Conservation (phyloP, 176 grass and related monocot species). For the Thinopyrum elongatum region DNA sequence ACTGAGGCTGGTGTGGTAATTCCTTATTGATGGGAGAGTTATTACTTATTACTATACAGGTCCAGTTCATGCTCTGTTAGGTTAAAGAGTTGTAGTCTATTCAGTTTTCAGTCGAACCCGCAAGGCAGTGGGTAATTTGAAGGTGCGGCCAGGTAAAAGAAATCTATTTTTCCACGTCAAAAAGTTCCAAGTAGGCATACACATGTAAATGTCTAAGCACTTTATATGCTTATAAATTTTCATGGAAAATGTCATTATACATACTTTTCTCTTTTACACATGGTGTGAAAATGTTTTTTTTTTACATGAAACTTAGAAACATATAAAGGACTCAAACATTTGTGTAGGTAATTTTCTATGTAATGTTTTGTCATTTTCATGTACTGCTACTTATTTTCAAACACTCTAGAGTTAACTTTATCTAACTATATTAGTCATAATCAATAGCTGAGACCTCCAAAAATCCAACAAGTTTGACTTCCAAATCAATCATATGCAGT, state of each 20-base stretch:
- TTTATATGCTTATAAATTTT: neutral
- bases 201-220: neutral
- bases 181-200: neutral
- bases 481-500: neutral
- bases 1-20: neutral
- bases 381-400: neutral
- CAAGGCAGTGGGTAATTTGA: neutral
- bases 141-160: neutral
- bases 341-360: neutral
- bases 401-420: neutral
- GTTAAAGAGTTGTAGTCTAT: neutral
- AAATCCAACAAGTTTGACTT: neutral
- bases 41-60: neutral
- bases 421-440: neutral
- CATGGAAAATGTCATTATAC: neutral
- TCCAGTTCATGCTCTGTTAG: neutral
- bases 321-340: neutral
- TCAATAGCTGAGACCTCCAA: conserved; percentile 1
- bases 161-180: neutral
- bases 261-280: neutral
- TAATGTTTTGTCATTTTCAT: neutral
- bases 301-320: neutral
- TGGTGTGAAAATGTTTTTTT: neutral
- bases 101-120: neutral
- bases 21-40: neutral